Percentiles rank a stretch among this genome's conserved stretches.
These are phyloP conservation scores for Apiospora hydei DNA, from an alignment of 2,329 filamentous ascomycete species.

Conservation along the genomic window DNA sequence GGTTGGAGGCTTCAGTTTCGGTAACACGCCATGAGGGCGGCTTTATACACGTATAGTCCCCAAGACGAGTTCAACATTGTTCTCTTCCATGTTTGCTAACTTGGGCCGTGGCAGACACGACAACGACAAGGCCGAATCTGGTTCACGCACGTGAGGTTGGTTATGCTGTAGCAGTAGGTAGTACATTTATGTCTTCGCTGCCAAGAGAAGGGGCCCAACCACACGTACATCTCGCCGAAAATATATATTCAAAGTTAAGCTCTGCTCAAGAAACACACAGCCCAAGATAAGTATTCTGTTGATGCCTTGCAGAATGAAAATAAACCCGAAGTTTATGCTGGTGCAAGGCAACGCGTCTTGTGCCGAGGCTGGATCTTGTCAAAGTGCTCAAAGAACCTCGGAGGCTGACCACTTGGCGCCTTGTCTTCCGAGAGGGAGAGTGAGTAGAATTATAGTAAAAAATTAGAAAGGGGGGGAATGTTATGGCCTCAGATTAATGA, in stretches of 20 bases:
- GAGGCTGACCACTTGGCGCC: constrained; percentile 12
- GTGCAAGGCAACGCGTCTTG: neutral
- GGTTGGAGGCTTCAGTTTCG: neutral
- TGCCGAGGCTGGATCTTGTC: neutral
- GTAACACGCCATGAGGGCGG: neutral
- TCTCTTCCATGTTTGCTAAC: neutral
- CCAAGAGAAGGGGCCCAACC: neutral
- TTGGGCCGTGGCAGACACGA: neutral
- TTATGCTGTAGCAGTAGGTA: neutral
- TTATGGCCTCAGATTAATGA: constrained; percentile 27
- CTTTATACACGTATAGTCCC: neutral
- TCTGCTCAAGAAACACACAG: neutral
- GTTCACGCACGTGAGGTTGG: neutral
- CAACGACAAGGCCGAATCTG: neutral
- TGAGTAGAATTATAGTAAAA: neutral
- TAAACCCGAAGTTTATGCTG: too few species aligned
- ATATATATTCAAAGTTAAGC: neutral
- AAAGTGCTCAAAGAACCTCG: neutral
- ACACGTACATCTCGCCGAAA: neutral
- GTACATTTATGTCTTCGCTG: neutral
- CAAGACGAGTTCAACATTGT: neutral
- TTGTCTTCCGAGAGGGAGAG: neutral
- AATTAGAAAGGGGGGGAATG: neutral
- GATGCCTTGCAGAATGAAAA: neutral
- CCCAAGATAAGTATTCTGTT: neutral